Evolutionary conservation across 345 rosid genomes (phyloP), one percentile per base, ranked within the genome.

Genomic region (Stellera chamaejasme): DNA sequence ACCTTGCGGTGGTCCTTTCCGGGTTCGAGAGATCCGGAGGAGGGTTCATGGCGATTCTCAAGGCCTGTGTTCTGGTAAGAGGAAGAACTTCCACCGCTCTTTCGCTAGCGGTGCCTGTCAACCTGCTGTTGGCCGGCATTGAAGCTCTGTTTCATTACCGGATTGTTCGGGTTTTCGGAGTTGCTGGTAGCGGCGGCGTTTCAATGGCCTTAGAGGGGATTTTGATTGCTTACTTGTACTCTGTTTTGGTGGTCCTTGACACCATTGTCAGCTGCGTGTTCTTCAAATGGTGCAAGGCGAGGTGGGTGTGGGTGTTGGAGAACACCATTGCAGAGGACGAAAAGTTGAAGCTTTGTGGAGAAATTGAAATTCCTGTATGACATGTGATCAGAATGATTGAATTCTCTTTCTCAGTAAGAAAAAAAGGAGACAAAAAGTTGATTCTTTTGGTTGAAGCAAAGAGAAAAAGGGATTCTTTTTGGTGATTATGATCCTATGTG

Each of bases 91-190:
- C 89, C 7, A 77, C 79, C n/a, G 96, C 94, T 13, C 58, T 93
- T 19, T 76, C 81, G 11, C 67, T 93, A 53, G 89, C 97, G 26
- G 27, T 89, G 4, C 87, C 94, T 6, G 63, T 68, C 0, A 82
- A 77, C 46, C 52, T 89, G 11, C 68, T 65, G 27, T 44, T 89
- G 73, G 91, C 91, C 0, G 94, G 76, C 2, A 63, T 77, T 2
- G 99, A 93, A 71, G 97, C 89, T 2, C 23, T 87, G 82, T 93
- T 89, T 59, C 91, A 72, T 7, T 73, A 74, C 64, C 50, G 96
- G 50, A 58, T 89, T 5, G 55, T 78, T 55, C 71, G 69, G 13
- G 66, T 69, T 11, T 78, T 58, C 64, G 70, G 49, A 10, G 50
- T 11, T 2, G 60, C 74, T 5, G 70, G 67, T 10, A 49, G 58